Evolutionary conservation across 805 yeast genomes (phyloP).

Genomic region (Metschnikowia kofuensis): DNA sequence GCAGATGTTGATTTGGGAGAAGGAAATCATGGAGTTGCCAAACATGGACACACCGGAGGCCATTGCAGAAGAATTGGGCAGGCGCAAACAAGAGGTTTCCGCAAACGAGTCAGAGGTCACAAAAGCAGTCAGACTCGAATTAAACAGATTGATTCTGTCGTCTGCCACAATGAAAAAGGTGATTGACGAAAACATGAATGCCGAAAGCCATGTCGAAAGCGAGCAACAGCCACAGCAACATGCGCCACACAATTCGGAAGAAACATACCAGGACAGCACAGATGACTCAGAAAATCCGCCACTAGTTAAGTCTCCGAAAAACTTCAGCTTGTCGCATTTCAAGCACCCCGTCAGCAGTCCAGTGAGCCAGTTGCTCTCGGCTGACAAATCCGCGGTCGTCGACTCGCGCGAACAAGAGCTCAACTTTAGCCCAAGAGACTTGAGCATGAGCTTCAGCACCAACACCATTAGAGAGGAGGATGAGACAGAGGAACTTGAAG

Average conservation of each 20-base stretch:
- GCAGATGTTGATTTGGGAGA: conserved; percentile 8
- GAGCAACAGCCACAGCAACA: neutral
- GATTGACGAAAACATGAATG: neutral
- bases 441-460: conserved; percentile 32
- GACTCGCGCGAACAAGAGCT: neutral
- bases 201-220: neutral
- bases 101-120: conserved; percentile 31
- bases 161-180: conserved; percentile 15
- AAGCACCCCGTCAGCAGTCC: conserved; percentile 35
- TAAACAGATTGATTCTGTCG: conserved; percentile 21
- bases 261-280: neutral
- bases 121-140: conserved; percentile 32
- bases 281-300: conserved; percentile 16
- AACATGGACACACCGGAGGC: conserved; percentile 8
- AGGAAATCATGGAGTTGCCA: conserved; percentile 3
- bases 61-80: conserved; percentile 8
- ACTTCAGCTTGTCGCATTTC: conserved; percentile 35
- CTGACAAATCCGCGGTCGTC: conserved; percentile 4
- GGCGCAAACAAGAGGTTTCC: conserved; percentile 4
- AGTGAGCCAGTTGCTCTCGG: conserved; percentile 30
- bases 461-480: conserved; percentile 41
- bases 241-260: neutral
- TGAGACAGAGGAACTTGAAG: conserved; percentile 27
- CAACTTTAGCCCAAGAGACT: conserved; percentile 13
- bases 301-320: conserved; percentile 40